A percentile compares a stretch with the other conserved stretches of the same genome.
These are phyloP conservation scores for Entrophospora sp. DNA, from an alignment of 192 early-diverging fungal genomes.

Conservation along the genomic window DNA sequence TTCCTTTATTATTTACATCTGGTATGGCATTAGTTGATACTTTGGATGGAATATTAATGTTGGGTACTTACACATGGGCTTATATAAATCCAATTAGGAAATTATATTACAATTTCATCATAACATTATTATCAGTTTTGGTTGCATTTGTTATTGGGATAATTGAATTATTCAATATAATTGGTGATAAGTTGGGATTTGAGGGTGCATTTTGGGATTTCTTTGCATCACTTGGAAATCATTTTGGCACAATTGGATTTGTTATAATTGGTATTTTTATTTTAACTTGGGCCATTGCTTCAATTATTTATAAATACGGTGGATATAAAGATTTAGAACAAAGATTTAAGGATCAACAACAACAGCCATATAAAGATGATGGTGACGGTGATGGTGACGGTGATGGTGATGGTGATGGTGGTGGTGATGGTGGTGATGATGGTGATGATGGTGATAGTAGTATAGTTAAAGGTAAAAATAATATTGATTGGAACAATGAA, in stretches of 20 bases:
- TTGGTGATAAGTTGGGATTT: conserved; percentile 34
- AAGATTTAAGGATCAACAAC: too few species aligned
- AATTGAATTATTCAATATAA: conserved; percentile 43
- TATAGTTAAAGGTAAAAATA: too few species aligned
- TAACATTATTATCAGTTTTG: conserved; percentile 51
- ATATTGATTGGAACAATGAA: too few species aligned
- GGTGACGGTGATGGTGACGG: too few species aligned
- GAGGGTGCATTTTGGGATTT: conserved; percentile 37
- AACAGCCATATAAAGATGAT: too few species aligned
- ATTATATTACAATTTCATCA: conserved; percentile 56
- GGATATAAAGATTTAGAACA: conserved; percentile 35
- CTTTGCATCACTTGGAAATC: conserved; percentile 29
- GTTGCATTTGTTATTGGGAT: conserved; percentile 51
- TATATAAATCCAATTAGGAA: conserved; percentile 52
- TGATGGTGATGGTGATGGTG: too few species aligned
- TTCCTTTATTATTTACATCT: conserved; percentile 55
- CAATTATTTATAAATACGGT: conserved; percentile 27
- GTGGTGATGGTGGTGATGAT: too few species aligned
- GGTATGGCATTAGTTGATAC: conserved; percentile 66
- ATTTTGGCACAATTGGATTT: conserved; percentile 45
- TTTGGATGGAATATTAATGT: conserved; percentile 60
- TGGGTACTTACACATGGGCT: conserved; percentile 54
- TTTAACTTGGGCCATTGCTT: conserved; percentile 30
- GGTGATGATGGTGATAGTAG: too few species aligned
- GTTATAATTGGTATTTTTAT: conserved; percentile 39